These are phyloP conservation scores for Globisporangium iwayamae DNA, from an alignment of 352 stramenopile genomes.

Conservation along the genomic window DNA sequence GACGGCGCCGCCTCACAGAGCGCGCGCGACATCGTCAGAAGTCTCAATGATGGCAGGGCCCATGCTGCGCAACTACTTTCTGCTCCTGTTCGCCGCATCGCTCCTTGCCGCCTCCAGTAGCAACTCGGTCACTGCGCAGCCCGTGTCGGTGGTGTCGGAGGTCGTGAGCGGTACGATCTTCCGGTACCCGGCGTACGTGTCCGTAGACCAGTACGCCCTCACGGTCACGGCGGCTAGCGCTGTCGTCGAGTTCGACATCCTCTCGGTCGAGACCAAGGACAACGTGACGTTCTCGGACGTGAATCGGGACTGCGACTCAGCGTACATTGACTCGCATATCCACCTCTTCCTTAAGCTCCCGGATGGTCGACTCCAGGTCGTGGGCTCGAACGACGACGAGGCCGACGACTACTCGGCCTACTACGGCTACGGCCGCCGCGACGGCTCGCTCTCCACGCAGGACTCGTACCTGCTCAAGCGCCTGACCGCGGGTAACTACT, in stretches of 20 bases:
- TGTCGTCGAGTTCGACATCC: constrained; percentile 59
- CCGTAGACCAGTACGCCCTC: constrained; percentile 61
- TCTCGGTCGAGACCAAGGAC: constrained; percentile 58
- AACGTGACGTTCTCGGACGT: constrained; percentile 53
- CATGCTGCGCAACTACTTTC: too few species aligned
- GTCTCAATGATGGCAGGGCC: too few species aligned
- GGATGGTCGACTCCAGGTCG: constrained; percentile 26
- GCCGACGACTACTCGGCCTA: constrained; percentile 51
- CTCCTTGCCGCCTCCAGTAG: background rate
- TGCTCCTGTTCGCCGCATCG: too few species aligned
- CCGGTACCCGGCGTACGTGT: constrained; percentile 38
- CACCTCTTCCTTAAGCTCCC: constrained; percentile 35
- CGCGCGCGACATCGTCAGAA: too few species aligned
- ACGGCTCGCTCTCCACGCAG: constrained; percentile 44
- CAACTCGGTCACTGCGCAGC: constrained; percentile 2
- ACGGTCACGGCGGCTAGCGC: constrained; percentile 31
- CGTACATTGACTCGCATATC: constrained; percentile 66
- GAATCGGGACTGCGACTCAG: constrained; percentile 68
- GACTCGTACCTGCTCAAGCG: constrained; percentile 67
- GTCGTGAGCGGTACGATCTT: constrained; percentile 56
- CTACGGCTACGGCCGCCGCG: constrained; percentile 29
- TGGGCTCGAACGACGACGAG: constrained; percentile 67
- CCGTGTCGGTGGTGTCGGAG: constrained; percentile 31
- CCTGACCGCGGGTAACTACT: constrained; percentile 39
- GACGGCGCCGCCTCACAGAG: too few species aligned